Conservation (phyloP, 495 filamentous ascomycete genomes). For the Penicillium dipodomyicola region DNA sequence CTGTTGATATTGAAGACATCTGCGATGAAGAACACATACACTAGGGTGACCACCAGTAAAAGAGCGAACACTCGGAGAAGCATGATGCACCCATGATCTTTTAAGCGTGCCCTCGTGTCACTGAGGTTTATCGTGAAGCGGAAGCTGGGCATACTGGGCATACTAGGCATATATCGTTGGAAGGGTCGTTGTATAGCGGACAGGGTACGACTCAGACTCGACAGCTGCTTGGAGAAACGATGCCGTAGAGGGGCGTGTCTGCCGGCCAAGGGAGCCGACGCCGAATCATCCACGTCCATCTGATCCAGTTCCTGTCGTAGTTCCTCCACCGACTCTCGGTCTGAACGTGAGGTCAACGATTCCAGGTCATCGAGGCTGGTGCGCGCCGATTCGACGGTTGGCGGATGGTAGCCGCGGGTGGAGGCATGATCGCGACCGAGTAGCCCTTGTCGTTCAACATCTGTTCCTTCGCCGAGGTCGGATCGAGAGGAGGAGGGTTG, state of each 20-base stretch:
- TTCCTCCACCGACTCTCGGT: constrained; percentile 53
- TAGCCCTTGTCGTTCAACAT: constrained; percentile 62
- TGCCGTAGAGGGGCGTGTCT: constrained; percentile 39
- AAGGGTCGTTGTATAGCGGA: constrained; percentile 56
- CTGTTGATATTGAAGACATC: constrained; percentile 64
- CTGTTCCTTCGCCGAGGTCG: constrained; percentile 57
- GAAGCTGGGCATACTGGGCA: constrained; percentile 15
- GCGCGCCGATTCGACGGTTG: constrained; percentile 69
- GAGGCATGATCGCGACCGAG: constrained; percentile 42
- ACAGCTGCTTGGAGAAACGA: constrained; percentile 56
- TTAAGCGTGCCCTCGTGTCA: constrained; percentile 29
- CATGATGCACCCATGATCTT: constrained; percentile 53
- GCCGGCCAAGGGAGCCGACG: constrained; percentile 36
- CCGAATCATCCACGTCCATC: constrained; percentile 82
- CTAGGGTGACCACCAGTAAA: constrained; percentile 66
- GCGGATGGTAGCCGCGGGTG: constrained; percentile 62
- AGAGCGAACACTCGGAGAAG: constrained; percentile 71
- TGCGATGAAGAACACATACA: constrained; percentile 82
- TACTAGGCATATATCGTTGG: constrained; percentile 44
- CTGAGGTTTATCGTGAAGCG: constrained; percentile 36
- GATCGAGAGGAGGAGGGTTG: constrained; percentile 62
- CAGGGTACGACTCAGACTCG: constrained; percentile 51
- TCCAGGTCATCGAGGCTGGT: constrained; percentile 58
- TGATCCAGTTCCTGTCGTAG: constrained; percentile 80
- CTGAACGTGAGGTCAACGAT: constrained; percentile 42